These are phyloP conservation scores for Penicillium freii DNA, from an alignment of 2,329 filamentous ascomycete species.

Conservation along the genomic window DNA sequence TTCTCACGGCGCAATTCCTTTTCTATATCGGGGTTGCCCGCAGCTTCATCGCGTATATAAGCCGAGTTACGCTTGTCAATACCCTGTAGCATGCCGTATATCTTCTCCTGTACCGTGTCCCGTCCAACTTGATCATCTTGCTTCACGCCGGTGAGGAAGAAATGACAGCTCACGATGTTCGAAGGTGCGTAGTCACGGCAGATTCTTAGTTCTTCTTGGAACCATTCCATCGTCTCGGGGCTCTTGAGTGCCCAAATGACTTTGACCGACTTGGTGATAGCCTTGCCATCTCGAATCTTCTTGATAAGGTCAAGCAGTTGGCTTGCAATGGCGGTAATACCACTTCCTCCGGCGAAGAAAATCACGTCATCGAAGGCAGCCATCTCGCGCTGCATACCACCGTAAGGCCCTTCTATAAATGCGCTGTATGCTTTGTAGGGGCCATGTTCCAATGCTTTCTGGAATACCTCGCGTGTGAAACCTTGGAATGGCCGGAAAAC, in stretches of 20 bases:
- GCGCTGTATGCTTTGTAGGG: slow-evolving; percentile 90
- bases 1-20: slow-evolving; percentile 76
- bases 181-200: slow-evolving; percentile 86
- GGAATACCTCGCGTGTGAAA: slow-evolving; percentile 81
- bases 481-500: slow-evolving; percentile 90
- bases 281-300: slow-evolving; percentile 90
- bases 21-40: slow-evolving; percentile 74
- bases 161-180: slow-evolving; percentile 87
- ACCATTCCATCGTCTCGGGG: slow-evolving; percentile 95
- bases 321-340: slow-evolving; percentile 89
- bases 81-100: slow-evolving; percentile 82
- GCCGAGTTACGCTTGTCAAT: slow-evolving; percentile 86
- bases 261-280: slow-evolving; percentile 83
- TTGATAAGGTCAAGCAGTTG: slow-evolving; percentile 94
- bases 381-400: slow-evolving; percentile 85
- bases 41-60: slow-evolving; percentile 76
- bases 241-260: slow-evolving; percentile 93
- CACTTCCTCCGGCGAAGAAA: slow-evolving; percentile 88
- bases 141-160: slow-evolving; percentile 83
- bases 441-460: slow-evolving; percentile 78
- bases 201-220: slow-evolving; percentile 88
- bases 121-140: slow-evolving; percentile 62
- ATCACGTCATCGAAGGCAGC: slow-evolving; percentile 92
- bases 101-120: slow-evolving; percentile 76
- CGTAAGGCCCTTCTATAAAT: slow-evolving; percentile 91